These are phyloP conservation scores for Aquilaria agallochum DNA, from an alignment of 441 rosid genomes.

Conservation along the genomic window DNA sequence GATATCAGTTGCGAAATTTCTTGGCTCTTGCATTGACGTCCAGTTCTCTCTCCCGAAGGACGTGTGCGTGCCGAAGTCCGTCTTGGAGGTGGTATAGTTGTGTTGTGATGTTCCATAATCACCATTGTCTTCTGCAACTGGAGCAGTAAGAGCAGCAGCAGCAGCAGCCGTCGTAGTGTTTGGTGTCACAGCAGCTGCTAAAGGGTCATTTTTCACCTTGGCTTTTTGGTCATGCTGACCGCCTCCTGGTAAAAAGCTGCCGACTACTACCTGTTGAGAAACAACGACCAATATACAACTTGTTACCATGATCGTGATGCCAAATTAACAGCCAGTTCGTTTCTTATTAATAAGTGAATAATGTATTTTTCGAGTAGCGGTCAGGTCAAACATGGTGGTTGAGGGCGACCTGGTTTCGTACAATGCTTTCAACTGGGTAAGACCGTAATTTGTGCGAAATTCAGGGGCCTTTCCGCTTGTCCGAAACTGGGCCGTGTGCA, in stretches of 20 bases:
- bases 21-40: constrained; percentile 44
- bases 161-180: constrained; percentile 12
- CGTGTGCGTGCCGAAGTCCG: constrained; percentile 19
- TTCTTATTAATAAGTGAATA: no score
- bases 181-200: constrained; percentile 25
- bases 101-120: constrained; percentile 27
- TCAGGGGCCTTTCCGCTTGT: no score
- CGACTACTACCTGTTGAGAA: constrained; percentile 71
- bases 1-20: constrained; percentile 63
- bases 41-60: constrained; percentile 49
- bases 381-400: no score
- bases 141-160: constrained; percentile 11
- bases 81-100: constrained; percentile 18
- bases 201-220: constrained; percentile 51
- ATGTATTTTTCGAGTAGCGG: no score
- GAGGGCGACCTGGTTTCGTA: no score
- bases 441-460: no score
- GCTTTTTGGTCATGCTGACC: constrained; percentile 62
- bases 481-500: no score
- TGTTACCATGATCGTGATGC: no score
- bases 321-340: no score
- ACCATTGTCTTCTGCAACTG: constrained; percentile 28
- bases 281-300: no score
- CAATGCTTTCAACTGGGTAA: no score
- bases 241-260: constrained; percentile 70